Evolutionary conservation across 352 stramenopile species (phyloP), one percentile per base, ranked within the genome.

Genomic region (Pythium aphanidermatum): DNA sequence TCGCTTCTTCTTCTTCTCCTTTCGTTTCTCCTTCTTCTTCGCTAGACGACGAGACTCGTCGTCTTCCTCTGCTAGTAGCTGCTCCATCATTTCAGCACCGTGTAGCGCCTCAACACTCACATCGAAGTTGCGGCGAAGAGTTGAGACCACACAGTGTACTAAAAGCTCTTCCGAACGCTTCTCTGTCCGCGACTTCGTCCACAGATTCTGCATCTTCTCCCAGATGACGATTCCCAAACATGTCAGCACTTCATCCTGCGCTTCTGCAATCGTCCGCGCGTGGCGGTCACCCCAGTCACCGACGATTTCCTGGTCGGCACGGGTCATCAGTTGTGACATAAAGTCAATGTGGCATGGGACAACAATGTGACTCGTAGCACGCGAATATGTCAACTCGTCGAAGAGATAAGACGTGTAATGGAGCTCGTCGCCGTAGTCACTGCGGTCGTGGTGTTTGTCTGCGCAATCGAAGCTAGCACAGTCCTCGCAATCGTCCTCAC

Each of bases 1-100:
- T 29, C 81, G 76, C 32, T 93, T 93, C 50, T 93, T 93, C 65
- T 91, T 93, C 53, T 93, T 93, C 49, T 91, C 81, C 47, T 93
- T 93, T 31, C 69, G 68, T 65, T 93, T 93, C 34, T 93, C 81
- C 38, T 93, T 93, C 51, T 90, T 93, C 58, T 87, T 84, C 2
- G 69, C 77, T 24, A 89, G 45, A 16, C 78, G 77, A 30, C 70
- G 59, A 45, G 64, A 83, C 46, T 93, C 81, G 36, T 91, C 78
- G 40, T 91, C 81, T 54, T 93, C 81, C 40, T 93, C 81, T 11
- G 81, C 78, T 34, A 93, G 55, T 26, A 93, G 33, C 37, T 89
- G 78, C 40, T 91, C 81, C 70, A 93, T 93, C 76, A 93, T 93
- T 43, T 91, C 81, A 45, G 88, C 68, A 0, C 81, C 81, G 51